Evolutionary conservation across 2,329 filamentous ascomycete species (phyloP), one percentile per base, ranked within the genome.

Genomic region (Truncatella angustata): DNA sequence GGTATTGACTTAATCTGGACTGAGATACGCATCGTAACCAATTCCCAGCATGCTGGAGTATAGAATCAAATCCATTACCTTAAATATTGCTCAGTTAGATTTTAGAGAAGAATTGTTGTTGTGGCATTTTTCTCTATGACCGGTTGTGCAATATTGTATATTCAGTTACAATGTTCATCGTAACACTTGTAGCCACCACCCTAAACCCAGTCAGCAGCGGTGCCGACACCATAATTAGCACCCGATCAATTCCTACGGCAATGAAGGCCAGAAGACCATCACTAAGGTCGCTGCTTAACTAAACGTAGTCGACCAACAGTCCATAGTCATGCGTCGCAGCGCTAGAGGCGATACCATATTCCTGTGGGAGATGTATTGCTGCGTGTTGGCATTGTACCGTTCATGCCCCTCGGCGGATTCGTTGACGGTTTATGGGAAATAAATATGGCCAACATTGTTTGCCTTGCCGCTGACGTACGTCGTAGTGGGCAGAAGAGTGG

Each of bases 401-500:
- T 21, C n/a, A 4, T 10, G 21, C 3, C 3, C 7, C 37, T 50
- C 48, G 5, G 43, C 37, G 6, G 26, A 56, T 18, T 60, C 59
- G 56, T 82, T 75, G 5, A 87, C 75, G 55, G 73, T 71, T 62
- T 86, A 78, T 63, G 86, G 81, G 63, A 85, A 84, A 73, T 84
- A 87, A 45, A 84, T 62, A 64, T 88, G 84, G 18, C 84, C 84
- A 35, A 86, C 74, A 67, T 88, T 83, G 46, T 68, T 72, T 12
- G 73, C 72, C 54, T 73, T 77, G 36, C 68, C 66, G 55, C 48
- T 37, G 6, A 37, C 43, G 21, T 81, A 79, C 50, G 77, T 79
- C 61, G 78, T 58, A 61, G 76, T 77, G n/a, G 63, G 37, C 32
- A 61, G 55, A 24, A 65, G 52, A 1, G 65, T 70, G 11, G 66